Evolutionary conservation across 768 basidiomycete genomes (phyloP), one percentile per base, ranked within the genome.

Genomic region (Cyathus striatus): DNA sequence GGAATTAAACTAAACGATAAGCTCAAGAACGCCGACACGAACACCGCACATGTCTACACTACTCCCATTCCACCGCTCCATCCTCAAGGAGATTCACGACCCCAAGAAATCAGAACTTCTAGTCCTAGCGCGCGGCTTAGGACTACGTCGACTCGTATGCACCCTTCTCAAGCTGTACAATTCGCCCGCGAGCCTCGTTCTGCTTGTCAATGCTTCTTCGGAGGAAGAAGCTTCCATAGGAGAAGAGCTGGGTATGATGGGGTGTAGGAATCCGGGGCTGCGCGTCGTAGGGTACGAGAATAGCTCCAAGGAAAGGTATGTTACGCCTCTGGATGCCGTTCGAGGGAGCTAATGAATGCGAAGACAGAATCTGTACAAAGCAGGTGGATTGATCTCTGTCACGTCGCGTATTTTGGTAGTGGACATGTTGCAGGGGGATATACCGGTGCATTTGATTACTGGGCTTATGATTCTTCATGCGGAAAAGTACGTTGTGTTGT

Each of bases 321-420:
- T 61, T 22, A 12, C n/a, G 22, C 18, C 14, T 24, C 18, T 35
- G 4, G 17, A 6, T 24, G 22, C 14, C 18, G 12, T 12, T n/a
- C 34, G 26, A 24, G 23, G 34, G 17, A 41, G 9, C 26, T 43
- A n/a, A 50, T 24, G 22, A 23, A n/a, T 21, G 13, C 26, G 38
- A 64, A 90, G 93, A 54, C 86, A 91, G 64, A 78, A 78, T 30
- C 61, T 97, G 41, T 97, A 97, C 67, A 84, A 85, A 47, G 75
- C 76, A 45, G 95, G 95, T 3, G 94, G 94, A 4, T 69, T 98
- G 1, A 75, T 98, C 38, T 90, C 90, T 5, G 85, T 97, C 23
- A 98, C 96, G 0, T 93, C 90, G 20, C 82, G 90, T 16, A 98
- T 99, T 51, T 69, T 98, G 10, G 87, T 95, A 18, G 93, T 95